Evolutionary conservation across 2,329 filamentous ascomycete species (phyloP).

Genomic region (Pseudopyricularia cyperi): DNA sequence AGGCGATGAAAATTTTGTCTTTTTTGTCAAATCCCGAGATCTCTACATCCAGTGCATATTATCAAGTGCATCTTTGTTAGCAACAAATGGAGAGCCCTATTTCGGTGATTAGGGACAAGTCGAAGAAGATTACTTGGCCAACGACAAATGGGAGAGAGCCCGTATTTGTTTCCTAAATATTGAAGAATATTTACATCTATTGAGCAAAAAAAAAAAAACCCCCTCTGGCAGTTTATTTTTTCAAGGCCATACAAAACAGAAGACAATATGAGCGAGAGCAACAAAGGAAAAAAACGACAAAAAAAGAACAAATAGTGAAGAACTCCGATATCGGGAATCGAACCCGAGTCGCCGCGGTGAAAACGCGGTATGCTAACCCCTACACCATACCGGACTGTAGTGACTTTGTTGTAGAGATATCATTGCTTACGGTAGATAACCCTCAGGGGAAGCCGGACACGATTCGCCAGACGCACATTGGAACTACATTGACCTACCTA

Average conservation of each 20-base stretch:
- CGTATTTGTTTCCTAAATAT: background rate
- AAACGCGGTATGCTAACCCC: conserved; percentile 8
- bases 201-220: background rate
- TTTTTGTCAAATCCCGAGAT: too few species aligned
- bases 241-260: background rate
- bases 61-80: too few species aligned
- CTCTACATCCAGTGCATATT: too few species aligned
- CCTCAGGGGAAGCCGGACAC: background rate
- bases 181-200: background rate
- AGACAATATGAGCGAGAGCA: background rate
- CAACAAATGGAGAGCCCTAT: too few species aligned
- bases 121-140: background rate
- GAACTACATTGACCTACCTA: too few species aligned
- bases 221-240: too few species aligned
- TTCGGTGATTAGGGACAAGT: too few species aligned
- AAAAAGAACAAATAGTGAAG: background rate
- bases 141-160: background rate
- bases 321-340: conserved; percentile 8
- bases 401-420: background rate
- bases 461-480: too few species aligned
- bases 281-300: background rate
- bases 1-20: too few species aligned
- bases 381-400: conserved; percentile 6
- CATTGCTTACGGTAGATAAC: background rate
- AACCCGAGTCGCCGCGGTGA: conserved; percentile 8